Percentiles rank a stretch among this genome's conserved stretches.
Evolutionary conservation across 345 rosid genomes (phyloP).

Genomic region (Gossypioides kirkii): DNA sequence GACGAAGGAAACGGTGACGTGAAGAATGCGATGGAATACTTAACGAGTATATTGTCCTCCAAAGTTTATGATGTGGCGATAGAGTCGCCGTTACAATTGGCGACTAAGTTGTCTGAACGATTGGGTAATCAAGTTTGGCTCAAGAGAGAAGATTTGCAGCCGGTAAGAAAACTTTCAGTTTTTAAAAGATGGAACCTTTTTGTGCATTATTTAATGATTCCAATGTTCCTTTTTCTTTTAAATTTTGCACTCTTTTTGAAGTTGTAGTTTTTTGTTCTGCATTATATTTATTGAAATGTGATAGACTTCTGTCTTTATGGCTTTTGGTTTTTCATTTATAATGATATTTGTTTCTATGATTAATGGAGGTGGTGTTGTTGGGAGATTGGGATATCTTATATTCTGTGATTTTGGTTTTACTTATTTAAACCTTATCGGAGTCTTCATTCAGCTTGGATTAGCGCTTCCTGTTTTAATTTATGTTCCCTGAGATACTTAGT

Average conservation of each 20-base stretch:
- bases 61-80: constrained; percentile 63
- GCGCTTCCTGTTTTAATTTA: not conserved
- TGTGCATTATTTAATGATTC: not conserved
- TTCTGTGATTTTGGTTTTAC: not conserved
- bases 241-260: too few species aligned
- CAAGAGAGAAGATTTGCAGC: constrained; percentile 63
- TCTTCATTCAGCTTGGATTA: not conserved
- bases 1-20: constrained; percentile 17
- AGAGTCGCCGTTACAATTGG: constrained; percentile 58
- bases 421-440: not conserved
- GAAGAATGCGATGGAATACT: constrained; percentile 43
- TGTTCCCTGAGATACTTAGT: not conserved
- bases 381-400: not conserved
- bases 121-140: constrained; percentile 53
- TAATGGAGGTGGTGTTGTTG: not conserved
- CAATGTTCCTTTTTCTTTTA: too few species aligned
- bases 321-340: not conserved
- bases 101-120: constrained; percentile 48
- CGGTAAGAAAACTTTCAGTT: constrained; percentile 29
- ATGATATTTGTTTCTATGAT: not conserved
- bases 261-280: not conserved
- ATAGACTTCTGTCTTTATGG: not conserved
- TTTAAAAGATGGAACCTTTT: not conserved
- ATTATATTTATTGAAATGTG: not conserved
- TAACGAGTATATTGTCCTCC: constrained; percentile 50